These are phyloP conservation scores for Boletus subparvulus DNA, from an alignment of 768 basidiomycete species.

Conservation along the genomic window DNA sequence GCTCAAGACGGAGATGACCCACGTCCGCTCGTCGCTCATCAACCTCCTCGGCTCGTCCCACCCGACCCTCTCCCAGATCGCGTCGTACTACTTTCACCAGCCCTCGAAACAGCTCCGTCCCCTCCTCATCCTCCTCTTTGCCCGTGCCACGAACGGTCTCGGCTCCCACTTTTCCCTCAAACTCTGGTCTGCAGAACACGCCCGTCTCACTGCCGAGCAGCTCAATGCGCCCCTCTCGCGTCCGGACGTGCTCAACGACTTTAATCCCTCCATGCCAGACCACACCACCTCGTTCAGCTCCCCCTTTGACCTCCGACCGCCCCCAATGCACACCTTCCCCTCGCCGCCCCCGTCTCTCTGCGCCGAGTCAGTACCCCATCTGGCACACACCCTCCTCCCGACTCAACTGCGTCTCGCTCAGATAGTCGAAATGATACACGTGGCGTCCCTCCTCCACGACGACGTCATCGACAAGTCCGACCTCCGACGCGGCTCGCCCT, in stretches of 20 bases:
- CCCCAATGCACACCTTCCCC: slow-evolving; percentile 23
- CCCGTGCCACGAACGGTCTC: slow-evolving; percentile 91
- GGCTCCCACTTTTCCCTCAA: slow-evolving; percentile 63
- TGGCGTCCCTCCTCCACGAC: slow-evolving; percentile 92
- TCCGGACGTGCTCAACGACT: slow-evolving; percentile 84
- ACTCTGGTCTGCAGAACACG: slow-evolving; percentile 59
- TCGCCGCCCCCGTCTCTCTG: slow-evolving; percentile 26
- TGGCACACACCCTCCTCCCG: slow-evolving; percentile 53
- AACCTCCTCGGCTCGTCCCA: slow-evolving; percentile 85
- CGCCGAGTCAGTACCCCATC: slow-evolving; percentile 31
- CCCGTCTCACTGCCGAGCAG: slow-evolving; percentile 52
- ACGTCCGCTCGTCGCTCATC: slow-evolving; percentile 70
- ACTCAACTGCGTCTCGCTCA: slow-evolving; percentile 91
- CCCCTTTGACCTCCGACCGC: slow-evolving; percentile 51
- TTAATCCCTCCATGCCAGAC: slow-evolving; percentile 86
- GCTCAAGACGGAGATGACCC: slow-evolving; percentile 69
- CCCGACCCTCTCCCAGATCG: slow-evolving; percentile 82
- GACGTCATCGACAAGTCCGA: slow-evolving; percentile 77
- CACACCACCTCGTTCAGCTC: slow-evolving; percentile 65
- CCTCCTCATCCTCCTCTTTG: slow-evolving; percentile 82
- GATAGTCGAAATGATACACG: slow-evolving; percentile 97
- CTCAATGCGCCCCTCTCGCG: slow-evolving; percentile 79
- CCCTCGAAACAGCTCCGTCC: slow-evolving; percentile 91
- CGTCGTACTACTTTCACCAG: slow-evolving; percentile 88
- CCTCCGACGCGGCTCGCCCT: slow-evolving; percentile 65